Base-by-base conservation (phyloP, 495 filamentous ascomycete genomes). In the Penicillium crystallinum region DNA sequence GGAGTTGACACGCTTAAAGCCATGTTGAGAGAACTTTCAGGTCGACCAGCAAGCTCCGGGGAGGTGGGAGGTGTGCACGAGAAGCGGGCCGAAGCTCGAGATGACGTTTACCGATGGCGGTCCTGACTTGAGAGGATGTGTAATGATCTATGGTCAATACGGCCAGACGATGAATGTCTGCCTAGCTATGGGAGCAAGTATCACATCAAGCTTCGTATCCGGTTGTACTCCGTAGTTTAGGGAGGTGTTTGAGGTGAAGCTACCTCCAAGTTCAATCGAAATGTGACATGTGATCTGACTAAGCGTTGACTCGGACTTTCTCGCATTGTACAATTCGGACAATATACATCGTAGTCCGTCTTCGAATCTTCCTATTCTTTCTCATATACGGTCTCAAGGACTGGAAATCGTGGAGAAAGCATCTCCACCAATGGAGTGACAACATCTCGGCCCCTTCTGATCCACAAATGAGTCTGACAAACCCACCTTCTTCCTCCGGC, bases 401-500 rank as follows among this genome's bases (percentile, higher is more conserved):
- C 23, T 43, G 40, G 40, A 29, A 50, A 25, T 22, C 41, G 34
- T 34, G 52, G 33, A 48, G 46, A 54, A 47, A 23, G 12, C 30
- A 39, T 42, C 19, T 15, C 17, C 37, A 34, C 37, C 48, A 50
- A 42, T 50, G 48, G 37, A 42, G 31, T 34, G 19, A 36, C 40
- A 27, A 29, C 15, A 11, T 47, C 45, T 25, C 14, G 27, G n/a
- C 22, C 36, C 30, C 15, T 47, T 29, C 40, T 29, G 40, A 43
- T 43, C 40, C 52, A 49, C 58, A 57, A 64, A 78, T 78, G 77
- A 79, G 75, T 73, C 66, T 78, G 72, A 78, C 77, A 40, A 78
- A 80, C 66, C 78, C 74, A 51, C 75, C 76, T 38, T 80, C 77
- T 31, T 80, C 80, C 62, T 80, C 80, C 62, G 77, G 74, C 54